A percentile compares a stretch with the other conserved stretches of the same genome.
phyloP scores from a whole-genome alignment of 371 early-diverging fungal genomes.

The Dinochytrium kinnereticum region DNA sequence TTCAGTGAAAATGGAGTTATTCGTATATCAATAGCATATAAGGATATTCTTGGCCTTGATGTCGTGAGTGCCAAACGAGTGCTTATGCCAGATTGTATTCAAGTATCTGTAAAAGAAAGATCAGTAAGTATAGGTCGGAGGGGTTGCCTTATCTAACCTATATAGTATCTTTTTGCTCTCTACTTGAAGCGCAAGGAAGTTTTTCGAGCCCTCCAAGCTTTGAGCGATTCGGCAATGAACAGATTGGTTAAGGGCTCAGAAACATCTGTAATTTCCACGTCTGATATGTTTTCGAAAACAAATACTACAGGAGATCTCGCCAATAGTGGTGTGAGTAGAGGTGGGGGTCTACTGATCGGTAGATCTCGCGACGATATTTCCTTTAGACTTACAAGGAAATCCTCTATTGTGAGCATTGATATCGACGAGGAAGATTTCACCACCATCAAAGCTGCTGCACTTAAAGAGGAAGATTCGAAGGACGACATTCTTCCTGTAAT shows the following conservation, averaged over 20 bases:
- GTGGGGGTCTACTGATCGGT: conserved; percentile 53
- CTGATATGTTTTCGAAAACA: conserved; percentile 57
- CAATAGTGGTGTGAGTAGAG: conserved; percentile 40
- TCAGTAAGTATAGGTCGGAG: conserved; percentile 34
- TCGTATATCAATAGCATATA: conserved; percentile 31
- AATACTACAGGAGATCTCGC: conserved; percentile 57
- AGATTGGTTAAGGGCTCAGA: conserved; percentile 61
- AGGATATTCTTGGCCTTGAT: conserved; percentile 47
- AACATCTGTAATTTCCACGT: conserved; percentile 50
- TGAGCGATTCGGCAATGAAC: conserved; percentile 59
- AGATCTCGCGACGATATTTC: conserved; percentile 46
- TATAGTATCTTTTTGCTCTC: conserved; percentile 48
- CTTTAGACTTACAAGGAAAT: conserved; percentile 15
- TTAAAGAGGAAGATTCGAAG: background rate
- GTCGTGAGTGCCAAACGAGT: conserved; percentile 47
- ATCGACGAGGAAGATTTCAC: conserved; percentile 52
- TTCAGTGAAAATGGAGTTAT: background rate
- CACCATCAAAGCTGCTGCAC: conserved; percentile 25
- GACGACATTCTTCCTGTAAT: background rate
- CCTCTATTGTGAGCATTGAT: conserved; percentile 30
- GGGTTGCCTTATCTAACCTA: conserved; percentile 5
- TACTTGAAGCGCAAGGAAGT: conserved; percentile 55
- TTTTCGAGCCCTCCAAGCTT: conserved; percentile 44
- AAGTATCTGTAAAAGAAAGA: conserved; percentile 39
- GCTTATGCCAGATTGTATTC: conserved; percentile 50